These are phyloP conservation scores for Coprinopsis strossmayeri DNA, from an alignment of 768 basidiomycete genomes.

Conservation along the genomic window DNA sequence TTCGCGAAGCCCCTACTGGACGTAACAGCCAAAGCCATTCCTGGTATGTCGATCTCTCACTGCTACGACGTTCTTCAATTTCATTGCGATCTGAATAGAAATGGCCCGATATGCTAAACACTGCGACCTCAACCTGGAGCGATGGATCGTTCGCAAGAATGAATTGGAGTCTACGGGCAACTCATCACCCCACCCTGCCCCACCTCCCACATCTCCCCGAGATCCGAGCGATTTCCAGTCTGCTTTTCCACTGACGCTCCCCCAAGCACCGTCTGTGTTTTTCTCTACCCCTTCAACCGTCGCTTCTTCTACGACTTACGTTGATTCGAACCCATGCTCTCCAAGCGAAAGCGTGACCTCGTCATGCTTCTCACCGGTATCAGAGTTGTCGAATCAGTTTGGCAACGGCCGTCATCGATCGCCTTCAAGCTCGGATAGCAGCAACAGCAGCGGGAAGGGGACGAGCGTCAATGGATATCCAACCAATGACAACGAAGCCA, in stretches of 20 bases:
- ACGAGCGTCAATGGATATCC: conserved; percentile 8
- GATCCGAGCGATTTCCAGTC: conserved; percentile 37
- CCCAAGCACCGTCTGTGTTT: conserved; percentile 16
- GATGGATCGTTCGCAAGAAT: conserved; percentile 55
- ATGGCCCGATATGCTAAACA: conserved; percentile 61
- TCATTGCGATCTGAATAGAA: conserved; percentile 34
- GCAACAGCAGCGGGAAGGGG: conserved; percentile 5
- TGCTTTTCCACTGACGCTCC: conserved; percentile 26
- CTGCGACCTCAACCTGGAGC: conserved; percentile 60
- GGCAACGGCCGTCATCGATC: conserved; percentile 6
- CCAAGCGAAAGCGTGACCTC: conserved; percentile 20
- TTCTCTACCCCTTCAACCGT: conserved; percentile 10
- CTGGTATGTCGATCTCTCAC: conserved; percentile 41
- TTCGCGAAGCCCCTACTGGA: conserved; percentile 85
- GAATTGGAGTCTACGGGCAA: conserved; percentile 23
- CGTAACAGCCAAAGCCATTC: conserved; percentile 63
- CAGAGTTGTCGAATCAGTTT: conserved; percentile 18
- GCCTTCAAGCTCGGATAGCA: conserved; percentile 5
- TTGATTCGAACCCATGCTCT: conserved; percentile 11
- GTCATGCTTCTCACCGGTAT: conserved; percentile 22
- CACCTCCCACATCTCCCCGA: conserved; percentile 51
- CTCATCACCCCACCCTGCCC: conserved; percentile 29
- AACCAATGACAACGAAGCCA: conserved; percentile 30
- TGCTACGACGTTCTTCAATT: neutral
- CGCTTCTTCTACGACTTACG: conserved; percentile 6